Evolutionary conservation across 257 asterid genomes (phyloP).

Genomic region (Jasminum sambac): DNA sequence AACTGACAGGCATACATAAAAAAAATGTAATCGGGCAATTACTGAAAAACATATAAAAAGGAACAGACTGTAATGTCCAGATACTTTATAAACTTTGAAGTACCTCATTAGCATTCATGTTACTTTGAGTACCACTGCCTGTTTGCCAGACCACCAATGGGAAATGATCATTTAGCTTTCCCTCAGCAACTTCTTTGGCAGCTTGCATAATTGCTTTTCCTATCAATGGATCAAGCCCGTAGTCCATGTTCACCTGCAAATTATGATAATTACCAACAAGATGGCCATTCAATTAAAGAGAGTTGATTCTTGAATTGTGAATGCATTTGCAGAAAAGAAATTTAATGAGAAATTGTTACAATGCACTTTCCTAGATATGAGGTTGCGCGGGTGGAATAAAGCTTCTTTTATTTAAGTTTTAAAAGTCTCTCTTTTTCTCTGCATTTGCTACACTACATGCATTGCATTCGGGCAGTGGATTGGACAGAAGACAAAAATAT

Average conservation of each 20-base stretch:
- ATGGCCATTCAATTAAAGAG: background rate
- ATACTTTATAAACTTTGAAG: slow-evolving; percentile 6
- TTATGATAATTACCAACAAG: background rate
- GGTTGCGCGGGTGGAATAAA: background rate
- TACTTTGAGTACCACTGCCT: slow-evolving; percentile 59
- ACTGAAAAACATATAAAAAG: background rate
- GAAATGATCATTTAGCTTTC: slow-evolving; percentile 55
- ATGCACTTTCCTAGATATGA: background rate
- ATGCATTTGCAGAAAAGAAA: background rate
- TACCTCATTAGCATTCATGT: slow-evolving; percentile 62
- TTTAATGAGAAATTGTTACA: background rate
- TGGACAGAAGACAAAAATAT: background rate
- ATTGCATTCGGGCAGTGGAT: background rate
- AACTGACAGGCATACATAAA: background rate
- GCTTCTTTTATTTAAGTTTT: background rate
- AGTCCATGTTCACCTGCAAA: slow-evolving; percentile 84
- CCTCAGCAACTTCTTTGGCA: slow-evolving; percentile 55
- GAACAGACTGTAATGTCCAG: background rate
- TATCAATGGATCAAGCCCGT: slow-evolving; percentile 87
- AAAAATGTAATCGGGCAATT: background rate
- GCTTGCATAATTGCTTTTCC: slow-evolving; percentile 93
- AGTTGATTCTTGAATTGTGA: background rate
- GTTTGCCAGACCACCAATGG: slow-evolving; percentile 62
- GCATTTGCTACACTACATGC: background rate
- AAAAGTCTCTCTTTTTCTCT: background rate